Evolutionary conservation across 108 stramenopile species (phyloP), one percentile per base, ranked within the genome.

Genomic region (Hondaea fermentalgiana): DNA sequence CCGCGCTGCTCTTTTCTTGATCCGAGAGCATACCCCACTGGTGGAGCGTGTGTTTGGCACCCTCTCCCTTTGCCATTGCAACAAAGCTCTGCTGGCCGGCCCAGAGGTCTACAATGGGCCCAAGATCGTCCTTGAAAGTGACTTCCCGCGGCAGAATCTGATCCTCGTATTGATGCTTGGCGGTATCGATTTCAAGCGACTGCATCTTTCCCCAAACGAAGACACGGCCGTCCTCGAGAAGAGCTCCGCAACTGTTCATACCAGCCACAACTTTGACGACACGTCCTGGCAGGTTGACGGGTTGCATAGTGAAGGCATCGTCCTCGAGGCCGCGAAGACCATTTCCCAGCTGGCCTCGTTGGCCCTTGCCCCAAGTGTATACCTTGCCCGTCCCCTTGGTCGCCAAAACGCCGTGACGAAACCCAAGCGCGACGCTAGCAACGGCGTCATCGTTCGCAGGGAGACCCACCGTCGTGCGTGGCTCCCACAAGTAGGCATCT

Each of bases 21-120:
- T 83, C 76, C 1, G 76, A 83, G n/a, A 83, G n/a, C 23, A 47
- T 21, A 2, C 76, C 76, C 76, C 76, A 83, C 76, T 83, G 76
- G 51, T 83, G 49, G 6, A 83, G 51, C 10, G n/a, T 12, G 4
- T 23, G 19, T 17, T 12, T 53, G 76, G 1, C n/a, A 12, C 19
- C 64, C 14, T 69, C 35, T 10, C 21, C 64, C 42, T 69, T 69
- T 8, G 25, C 45, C 51, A 83, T 25, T 25, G 76, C 76, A 16
- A 35, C 76, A 53, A 25, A 53, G 51, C 51, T 47, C 19, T 83
- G 6, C 76, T 12, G 76, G 2, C 76, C 76, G 12, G 51, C 76
- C 76, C 76, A 83, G 3, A 83, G n/a, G 12, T 83, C 51, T 6
- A 53, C 23, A 6, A 83, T 23, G 6, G 45, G 45, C 25, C 51